These are phyloP conservation scores for Ceratocystis cacaofunesta DNA, from an alignment of 2,329 filamentous ascomycete species.

Conservation along the genomic window DNA sequence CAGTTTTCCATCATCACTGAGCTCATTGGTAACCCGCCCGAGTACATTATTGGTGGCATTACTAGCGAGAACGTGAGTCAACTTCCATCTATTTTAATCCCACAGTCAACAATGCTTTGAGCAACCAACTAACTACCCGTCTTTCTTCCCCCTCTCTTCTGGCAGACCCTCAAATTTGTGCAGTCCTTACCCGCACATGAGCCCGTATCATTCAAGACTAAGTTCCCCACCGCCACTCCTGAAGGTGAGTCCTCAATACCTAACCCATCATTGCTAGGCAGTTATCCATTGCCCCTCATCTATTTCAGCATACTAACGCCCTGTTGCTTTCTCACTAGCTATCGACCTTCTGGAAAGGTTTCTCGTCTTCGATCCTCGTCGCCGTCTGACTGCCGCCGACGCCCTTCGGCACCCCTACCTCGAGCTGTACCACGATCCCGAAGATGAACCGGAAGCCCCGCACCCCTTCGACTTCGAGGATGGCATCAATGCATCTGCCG, in stretches of 20 bases:
- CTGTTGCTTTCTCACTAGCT: conserved; percentile 34
- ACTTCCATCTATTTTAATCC: too few relatives aligned
- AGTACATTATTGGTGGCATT: conserved; percentile 97
- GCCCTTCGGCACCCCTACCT: conserved; percentile 88
- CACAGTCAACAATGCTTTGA: neutral
- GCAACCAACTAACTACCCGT: conserved; percentile 17
- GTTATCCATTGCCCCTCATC: neutral
- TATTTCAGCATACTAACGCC: neutral
- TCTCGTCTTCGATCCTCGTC: conserved; percentile 97
- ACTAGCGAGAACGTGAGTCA: conserved; percentile 82
- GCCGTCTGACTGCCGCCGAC: conserved; percentile 74
- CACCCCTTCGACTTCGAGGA: conserved; percentile 99
- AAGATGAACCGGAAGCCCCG: conserved; percentile 85
- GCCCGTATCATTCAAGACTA: conserved; percentile 68
- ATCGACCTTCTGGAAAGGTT: conserved; percentile 90
- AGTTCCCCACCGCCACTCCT: conserved; percentile 91
- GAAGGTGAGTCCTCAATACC: conserved; percentile 40
- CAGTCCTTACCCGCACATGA: conserved; percentile 93
- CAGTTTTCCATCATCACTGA: conserved; percentile 99
- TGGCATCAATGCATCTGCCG: conserved; percentile 88
- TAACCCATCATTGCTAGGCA: neutral
- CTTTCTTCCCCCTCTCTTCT: neutral
- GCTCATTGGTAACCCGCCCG: conserved; percentile 83
- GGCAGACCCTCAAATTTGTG: conserved; percentile 86
- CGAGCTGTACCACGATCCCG: conserved; percentile 90